Evolutionary conservation across 2,329 filamentous ascomycete species (phyloP).

Genomic region (Juglanconis oblonga): DNA sequence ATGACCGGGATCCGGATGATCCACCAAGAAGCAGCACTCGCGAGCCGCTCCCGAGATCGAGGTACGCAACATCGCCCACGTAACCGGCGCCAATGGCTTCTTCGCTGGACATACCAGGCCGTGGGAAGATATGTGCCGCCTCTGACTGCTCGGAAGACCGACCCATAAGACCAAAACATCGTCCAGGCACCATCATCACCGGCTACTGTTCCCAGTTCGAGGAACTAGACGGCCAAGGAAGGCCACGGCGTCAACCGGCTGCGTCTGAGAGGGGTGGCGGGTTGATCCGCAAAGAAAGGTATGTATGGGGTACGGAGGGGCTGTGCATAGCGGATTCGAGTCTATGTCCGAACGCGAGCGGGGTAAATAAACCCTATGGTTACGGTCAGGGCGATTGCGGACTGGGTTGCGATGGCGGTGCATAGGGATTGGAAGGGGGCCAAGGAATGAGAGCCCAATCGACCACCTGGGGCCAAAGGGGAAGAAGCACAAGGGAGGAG

Average conservation of each 20-base stretch:
- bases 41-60: no score
- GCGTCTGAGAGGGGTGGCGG: slow-evolving; percentile 43
- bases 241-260: slow-evolving; percentile 71
- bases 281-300: slow-evolving; percentile 52
- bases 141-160: background rate
- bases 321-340: slow-evolving; percentile 73
- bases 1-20: no score
- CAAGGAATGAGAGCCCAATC: background rate
- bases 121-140: slow-evolving; percentile 52
- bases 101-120: slow-evolving; percentile 69
- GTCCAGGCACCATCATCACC: slow-evolving; percentile 72
- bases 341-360: slow-evolving; percentile 72
- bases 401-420: slow-evolving; percentile 60
- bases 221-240: slow-evolving; percentile 73
- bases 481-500: no score
- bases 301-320: slow-evolving; percentile 62
- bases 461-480: no score
- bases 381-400: slow-evolving; percentile 68
- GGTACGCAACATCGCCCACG: no score
- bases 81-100: slow-evolving; percentile 40
- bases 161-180: slow-evolving; percentile 3
- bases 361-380: slow-evolving; percentile 75
- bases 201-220: slow-evolving; percentile 74
- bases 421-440: slow-evolving; percentile 41
- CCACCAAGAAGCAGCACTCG: no score